Percentiles rank a stretch among this genome's conserved stretches.
phyloP scores from a whole-genome alignment of 2,329 filamentous ascomycete genomes.

The Fusarium pseudocircinatum region DNA sequence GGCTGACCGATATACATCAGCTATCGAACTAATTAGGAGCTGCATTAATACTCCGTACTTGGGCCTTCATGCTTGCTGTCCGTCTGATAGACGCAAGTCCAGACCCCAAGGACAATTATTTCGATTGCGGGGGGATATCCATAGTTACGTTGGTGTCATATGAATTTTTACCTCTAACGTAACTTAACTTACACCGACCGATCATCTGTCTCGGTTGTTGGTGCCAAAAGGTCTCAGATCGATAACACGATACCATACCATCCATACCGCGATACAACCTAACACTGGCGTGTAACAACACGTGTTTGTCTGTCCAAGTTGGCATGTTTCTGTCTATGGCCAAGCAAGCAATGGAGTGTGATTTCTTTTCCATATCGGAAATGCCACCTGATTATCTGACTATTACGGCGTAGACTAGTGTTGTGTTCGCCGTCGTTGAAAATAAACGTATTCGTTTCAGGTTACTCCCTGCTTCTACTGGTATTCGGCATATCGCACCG shows the following conservation, averaged over 20 bases:
- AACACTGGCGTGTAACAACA: slow-evolving; percentile 22
- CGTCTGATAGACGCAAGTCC: slow-evolving; percentile 12
- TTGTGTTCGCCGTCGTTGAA: slow-evolving; percentile 2
- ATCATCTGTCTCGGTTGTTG: slow-evolving; percentile 27
- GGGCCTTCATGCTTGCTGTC: slow-evolving; percentile 18
- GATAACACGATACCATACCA: not conserved
- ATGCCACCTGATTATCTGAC: slow-evolving; percentile 2
- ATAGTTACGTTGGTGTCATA: not conserved
- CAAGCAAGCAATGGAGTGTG: slow-evolving; percentile 6
- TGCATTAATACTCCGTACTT: slow-evolving; percentile 15
- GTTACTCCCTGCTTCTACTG: slow-evolving; percentile 10
- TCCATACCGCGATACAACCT: not conserved
- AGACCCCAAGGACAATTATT: slow-evolving; percentile 12
- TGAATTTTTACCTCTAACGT: not conserved
- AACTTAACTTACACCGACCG: not conserved
- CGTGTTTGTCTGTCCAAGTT: slow-evolving; percentile 14
- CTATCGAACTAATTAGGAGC: not conserved
- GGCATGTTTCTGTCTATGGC: slow-evolving; percentile 6
- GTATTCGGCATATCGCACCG: slow-evolving; percentile 14
- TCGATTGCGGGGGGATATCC: slow-evolving; percentile 30
- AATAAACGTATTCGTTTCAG: slow-evolving; percentile 33
- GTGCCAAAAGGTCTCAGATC: slow-evolving; percentile 31
- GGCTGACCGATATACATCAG: slow-evolving; percentile 9
- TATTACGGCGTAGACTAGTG: not conserved
- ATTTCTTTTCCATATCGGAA: not conserved